Percentiles rank a stretch among this genome's conserved stretches.
phyloP scores from a whole-genome alignment of 352 stramenopile species.

The Blastocystis sp. region DNA sequence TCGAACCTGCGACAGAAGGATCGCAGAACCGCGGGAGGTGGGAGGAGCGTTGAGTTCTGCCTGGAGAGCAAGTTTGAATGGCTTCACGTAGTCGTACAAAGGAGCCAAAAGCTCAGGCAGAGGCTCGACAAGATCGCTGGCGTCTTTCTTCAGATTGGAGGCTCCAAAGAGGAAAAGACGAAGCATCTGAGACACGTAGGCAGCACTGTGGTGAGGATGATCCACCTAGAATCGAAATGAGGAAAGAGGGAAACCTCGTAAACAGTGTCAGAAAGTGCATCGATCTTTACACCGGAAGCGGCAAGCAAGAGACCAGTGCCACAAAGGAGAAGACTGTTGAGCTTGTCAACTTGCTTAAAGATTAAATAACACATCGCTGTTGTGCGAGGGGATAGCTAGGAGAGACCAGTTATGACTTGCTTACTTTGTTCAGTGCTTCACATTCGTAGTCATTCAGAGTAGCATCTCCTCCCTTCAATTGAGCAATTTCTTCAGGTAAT shows the following conservation, averaged over 20 bases:
- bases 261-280: conserved; percentile 1
- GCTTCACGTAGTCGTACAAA: conserved; percentile 40
- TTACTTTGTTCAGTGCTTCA: neutral
- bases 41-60: conserved; percentile 33
- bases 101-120: conserved; percentile 34
- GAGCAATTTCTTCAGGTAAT: neutral
- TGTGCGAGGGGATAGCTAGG: conserved; percentile 6
- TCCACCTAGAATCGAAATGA: neutral
- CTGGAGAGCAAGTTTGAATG: conserved; percentile 34
- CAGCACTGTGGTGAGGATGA: conserved; percentile 15
- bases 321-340: neutral
- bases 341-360: neutral
- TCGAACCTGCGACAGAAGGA: neutral
- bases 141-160: conserved; percentile 1
- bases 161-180: conserved; percentile 30
- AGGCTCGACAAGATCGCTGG: neutral
- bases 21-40: neutral
- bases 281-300: neutral
- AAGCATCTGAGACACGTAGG: conserved; percentile 53
- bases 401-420: neutral
- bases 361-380: conserved; percentile 5
- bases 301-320: neutral
- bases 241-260: neutral
- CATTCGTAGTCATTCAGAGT: neutral
- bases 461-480: neutral